A percentile compares a stretch with the other conserved stretches of the same genome.
phyloP scores from a whole-genome alignment of 306 rosid genomes.

The Oxytropis ochrocephala region DNA sequence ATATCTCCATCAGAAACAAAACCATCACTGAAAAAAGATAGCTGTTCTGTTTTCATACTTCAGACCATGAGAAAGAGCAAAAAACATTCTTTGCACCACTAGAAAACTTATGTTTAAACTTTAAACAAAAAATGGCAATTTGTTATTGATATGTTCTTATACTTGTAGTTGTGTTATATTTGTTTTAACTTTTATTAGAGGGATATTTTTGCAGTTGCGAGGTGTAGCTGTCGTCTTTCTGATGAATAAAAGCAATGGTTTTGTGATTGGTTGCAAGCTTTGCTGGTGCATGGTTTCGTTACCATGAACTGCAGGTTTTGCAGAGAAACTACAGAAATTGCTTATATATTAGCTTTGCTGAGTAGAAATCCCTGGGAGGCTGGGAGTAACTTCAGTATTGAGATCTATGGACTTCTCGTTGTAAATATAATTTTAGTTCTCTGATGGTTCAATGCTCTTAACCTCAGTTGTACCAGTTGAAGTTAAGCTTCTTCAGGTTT shows the following conservation, averaged over 20 bases:
- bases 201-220: slow-evolving; percentile 26
- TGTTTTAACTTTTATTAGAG: not conserved
- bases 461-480: not conserved
- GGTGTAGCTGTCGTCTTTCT: slow-evolving; percentile 13
- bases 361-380: slow-evolving; percentile 1
- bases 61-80: not conserved
- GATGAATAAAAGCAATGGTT: slow-evolving; percentile 34
- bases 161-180: slow-evolving; percentile 1
- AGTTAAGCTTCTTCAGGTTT: not conserved
- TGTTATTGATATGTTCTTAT: not conserved
- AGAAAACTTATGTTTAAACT: not conserved
- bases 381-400: not conserved
- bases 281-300: slow-evolving; percentile 35
- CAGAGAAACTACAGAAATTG: slow-evolving; percentile 25
- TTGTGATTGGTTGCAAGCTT: slow-evolving; percentile 20
- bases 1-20: not conserved
- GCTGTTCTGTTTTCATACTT: slow-evolving; percentile 1
- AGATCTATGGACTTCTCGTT: slow-evolving; percentile 18
- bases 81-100: not conserved
- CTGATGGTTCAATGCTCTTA: slow-evolving; percentile 8
- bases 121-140: not conserved
- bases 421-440: slow-evolving; percentile 25
- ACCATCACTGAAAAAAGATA: not conserved
- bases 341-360: slow-evolving; percentile 11
- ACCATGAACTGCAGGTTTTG: slow-evolving; percentile 25